Evolutionary conservation across 2,329 filamentous ascomycete species (phyloP), one percentile per base, ranked within the genome.

Genomic region (Neonectria coccinea): DNA sequence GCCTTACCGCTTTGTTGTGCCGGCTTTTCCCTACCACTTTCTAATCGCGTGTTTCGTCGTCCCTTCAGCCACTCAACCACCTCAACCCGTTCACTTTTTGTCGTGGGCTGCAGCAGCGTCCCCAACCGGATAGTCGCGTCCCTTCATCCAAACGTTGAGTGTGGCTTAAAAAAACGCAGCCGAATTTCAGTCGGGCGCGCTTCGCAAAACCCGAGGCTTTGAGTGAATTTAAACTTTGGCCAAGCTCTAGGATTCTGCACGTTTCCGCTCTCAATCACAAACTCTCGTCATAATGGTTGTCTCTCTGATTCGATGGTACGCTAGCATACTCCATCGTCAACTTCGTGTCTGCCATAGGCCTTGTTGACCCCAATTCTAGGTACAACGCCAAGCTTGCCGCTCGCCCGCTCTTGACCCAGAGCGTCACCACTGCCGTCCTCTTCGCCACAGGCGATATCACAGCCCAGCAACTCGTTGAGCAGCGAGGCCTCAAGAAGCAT

Each of bases 391-490:
- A 89, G 79, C 85, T 97, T 77, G 90, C 91, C 73, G 87, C 89
- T 74, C 88, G 92, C 76, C 95, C 95, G 65, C 84, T 98, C 73
- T 88, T 97, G 75, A 98, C 95, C 11, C 93, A 97, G 84, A 92
- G 91, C 77, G 83, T 97, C 73, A 97, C 94, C 61, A 97, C 95
- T 42, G 92, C 93, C 53, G 87, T 98, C 64, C 90, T 99, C 68
- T 99, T 98, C 78, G 94, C 92, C 63, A 92, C 94, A 14, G 96
- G 96, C 74, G 96, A 99, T 82, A 85, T 91, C 65, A 90, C 97
- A 70, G 93, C 96, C 41, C 96, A 99, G 81, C 95, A 98, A 81
- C 85, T 89, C 39, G 92, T 99, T 64, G 95, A 98, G 82, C 90
- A 89, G 79, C 90, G 86, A 74, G 94, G 94, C 18, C 70, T 92